Evolutionary conservation across 2,329 filamentous ascomycete species (phyloP).

Genomic region (Herpotrichia juniperi): DNA sequence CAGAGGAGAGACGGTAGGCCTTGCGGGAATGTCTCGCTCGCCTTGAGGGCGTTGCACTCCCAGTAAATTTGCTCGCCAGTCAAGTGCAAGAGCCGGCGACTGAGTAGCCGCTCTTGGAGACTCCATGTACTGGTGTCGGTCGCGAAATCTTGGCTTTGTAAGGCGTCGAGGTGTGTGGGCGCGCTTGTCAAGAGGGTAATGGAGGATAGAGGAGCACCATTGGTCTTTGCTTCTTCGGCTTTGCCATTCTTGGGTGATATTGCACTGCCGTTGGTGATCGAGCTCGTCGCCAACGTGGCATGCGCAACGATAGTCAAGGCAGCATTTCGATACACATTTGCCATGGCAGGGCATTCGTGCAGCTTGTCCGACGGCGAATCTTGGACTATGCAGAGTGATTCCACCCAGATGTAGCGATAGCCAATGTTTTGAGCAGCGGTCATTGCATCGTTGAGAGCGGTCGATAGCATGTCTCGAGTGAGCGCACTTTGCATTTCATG

Average conservation of each 20-base stretch:
- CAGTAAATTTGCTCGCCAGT: constrained; percentile 44
- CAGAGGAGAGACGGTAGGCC: constrained; percentile 42
- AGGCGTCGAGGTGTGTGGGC: neutral
- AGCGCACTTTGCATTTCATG: constrained; percentile 21
- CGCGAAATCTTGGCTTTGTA: constrained; percentile 22
- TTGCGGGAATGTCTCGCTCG: constrained; percentile 42
- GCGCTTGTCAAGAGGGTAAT: constrained; percentile 16
- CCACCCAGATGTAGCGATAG: constrained; percentile 41
- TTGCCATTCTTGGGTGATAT: neutral
- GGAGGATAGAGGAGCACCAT: constrained; percentile 1
- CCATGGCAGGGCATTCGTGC: constrained; percentile 38
- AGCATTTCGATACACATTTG: constrained; percentile 42
- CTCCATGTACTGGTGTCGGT: constrained; percentile 46
- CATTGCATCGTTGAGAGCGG: constrained; percentile 34
- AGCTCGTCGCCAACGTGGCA: neutral
- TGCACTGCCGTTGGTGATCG: neutral
- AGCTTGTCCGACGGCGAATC: constrained; percentile 38
- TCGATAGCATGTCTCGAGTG: constrained; percentile 23
- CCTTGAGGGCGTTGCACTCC: constrained; percentile 46
- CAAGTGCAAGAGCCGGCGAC: constrained; percentile 38
- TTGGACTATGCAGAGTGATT: constrained; percentile 42
- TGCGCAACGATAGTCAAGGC: constrained; percentile 36
- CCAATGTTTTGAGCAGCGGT: constrained; percentile 30
- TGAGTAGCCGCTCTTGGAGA: constrained; percentile 44
- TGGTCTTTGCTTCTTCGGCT: neutral